Evolutionary conservation across 2,329 filamentous ascomycete genomes (phyloP).

Genomic region (Phoma herbarum): DNA sequence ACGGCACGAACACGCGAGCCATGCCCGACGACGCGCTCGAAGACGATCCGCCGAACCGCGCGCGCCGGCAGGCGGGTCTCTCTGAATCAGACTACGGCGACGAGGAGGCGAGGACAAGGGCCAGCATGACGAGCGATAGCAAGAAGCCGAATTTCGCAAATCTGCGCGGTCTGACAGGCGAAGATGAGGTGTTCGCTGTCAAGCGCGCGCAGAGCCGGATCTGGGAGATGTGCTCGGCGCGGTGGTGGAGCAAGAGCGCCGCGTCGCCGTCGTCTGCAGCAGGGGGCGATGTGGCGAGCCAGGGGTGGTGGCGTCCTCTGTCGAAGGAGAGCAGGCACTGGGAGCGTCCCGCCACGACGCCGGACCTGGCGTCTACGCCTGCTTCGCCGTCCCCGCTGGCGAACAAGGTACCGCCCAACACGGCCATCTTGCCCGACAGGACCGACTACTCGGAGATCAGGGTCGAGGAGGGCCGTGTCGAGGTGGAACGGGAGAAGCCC

Average conservation of each 20-base stretch:
- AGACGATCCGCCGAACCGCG: conserved; percentile 59
- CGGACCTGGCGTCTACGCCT: neutral
- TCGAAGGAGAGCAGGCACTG: conserved; percentile 71
- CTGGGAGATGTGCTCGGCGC: conserved; percentile 80
- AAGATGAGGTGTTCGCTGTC: conserved; percentile 84
- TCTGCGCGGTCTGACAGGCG: conserved; percentile 74
- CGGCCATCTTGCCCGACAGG: conserved; percentile 4
- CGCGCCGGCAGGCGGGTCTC: conserved; percentile 28
- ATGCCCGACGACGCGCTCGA: conserved; percentile 58
- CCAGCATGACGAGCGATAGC: neutral
- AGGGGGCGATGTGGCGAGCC: neutral
- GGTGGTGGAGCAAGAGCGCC: conserved; percentile 69
- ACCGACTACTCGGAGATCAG: neutral
- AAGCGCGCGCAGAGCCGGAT: conserved; percentile 78
- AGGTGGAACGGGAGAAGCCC: conserved; percentile 1
- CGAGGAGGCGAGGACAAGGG: conserved; percentile 4
- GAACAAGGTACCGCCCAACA: conserved; percentile 5
- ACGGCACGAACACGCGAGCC: conserved; percentile 53
- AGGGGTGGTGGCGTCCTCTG: conserved; percentile 73
- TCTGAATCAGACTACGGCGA: conserved; percentile 10
- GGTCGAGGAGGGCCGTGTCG: neutral
- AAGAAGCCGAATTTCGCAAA: conserved; percentile 69
- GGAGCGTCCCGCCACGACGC: conserved; percentile 57
- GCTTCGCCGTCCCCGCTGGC: neutral
- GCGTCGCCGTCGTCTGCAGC: conserved; percentile 53